Conservation (phyloP, 352 stramenopile genomes). For the Phytophthora brassicae region DNA sequence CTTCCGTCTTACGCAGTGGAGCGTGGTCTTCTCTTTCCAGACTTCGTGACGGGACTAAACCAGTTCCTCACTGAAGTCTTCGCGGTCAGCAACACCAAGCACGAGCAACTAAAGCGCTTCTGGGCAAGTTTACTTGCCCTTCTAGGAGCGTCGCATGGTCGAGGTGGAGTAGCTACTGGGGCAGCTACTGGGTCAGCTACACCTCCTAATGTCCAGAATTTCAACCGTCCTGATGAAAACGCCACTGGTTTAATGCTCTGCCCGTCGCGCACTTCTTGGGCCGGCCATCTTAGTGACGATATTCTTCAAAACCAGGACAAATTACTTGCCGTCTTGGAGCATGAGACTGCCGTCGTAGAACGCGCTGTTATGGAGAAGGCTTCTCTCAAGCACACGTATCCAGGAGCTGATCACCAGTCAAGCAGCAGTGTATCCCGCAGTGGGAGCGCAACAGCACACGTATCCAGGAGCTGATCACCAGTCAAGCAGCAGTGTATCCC, state of each 20-base stretch:
- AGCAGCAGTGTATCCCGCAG: conserved; percentile 5
- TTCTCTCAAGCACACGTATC: conserved; percentile 73
- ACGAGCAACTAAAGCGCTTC: conserved; percentile 48
- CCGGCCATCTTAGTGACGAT: conserved; percentile 67
- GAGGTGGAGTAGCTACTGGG: background rate
- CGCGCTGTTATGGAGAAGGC: conserved; percentile 78
- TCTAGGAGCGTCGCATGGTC: conserved; percentile 25
- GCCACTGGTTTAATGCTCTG: conserved; percentile 17
- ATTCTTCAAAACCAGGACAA: conserved; percentile 86
- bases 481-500: conserved; percentile 6
- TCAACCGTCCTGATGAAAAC: conserved; percentile 10
- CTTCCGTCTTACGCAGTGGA: conserved; percentile 48
- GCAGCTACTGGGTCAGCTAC: no score
- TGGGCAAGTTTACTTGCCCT: conserved; percentile 52
- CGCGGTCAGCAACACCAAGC: conserved; percentile 26
- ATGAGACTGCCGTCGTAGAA: conserved; percentile 78
- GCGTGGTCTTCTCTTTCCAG: conserved; percentile 52
- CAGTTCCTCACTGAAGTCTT: conserved; percentile 45
- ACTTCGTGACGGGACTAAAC: conserved; percentile 57
- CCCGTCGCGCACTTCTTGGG: conserved; percentile 41
- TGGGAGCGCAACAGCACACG: conserved; percentile 47
- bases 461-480: conserved; percentile 42
- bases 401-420: conserved; percentile 28
- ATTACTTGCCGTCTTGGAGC: conserved; percentile 69
- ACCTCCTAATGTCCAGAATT: background rate